Evolutionary conservation across 2,329 filamentous ascomycete genomes (phyloP), one percentile per base, ranked within the genome.

Genomic region (Trichoderma citrinoviride): DNA sequence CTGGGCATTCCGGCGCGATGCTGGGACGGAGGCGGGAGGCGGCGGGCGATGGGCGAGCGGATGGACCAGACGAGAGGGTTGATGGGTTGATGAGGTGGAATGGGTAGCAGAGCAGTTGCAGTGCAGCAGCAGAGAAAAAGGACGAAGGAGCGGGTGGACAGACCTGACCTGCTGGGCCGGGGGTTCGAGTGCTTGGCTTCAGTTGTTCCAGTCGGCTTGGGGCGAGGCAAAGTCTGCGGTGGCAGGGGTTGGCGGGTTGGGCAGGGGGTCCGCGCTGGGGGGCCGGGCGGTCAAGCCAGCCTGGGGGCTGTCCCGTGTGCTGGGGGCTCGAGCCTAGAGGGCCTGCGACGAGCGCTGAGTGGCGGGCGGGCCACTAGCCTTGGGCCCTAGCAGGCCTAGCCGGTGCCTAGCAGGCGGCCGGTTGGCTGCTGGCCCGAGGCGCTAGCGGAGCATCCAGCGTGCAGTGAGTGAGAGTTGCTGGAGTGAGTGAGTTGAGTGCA

Each of bases 201-300:
- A 37, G 33, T 37, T 37, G 33, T 14, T 37, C 33, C 33, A 37
- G 33, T 53, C 37, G 47, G 60, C 67, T 67, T 52, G 65, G 66
- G 67, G 67, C 64, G 44, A 61, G 54, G 67, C 65, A 67, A 69
- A 70, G 68, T 68, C 67, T 70, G 68, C 68, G 67, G 68, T 67
- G 62, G 65, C 61, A 61, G 56, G 65, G 65, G 64, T 40, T 61
- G 58, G 27, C 52, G 65, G 65, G 64, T 40, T 61, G 58, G 27
- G 40, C 46, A 49, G 46, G 61, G 49, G 61, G 61, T 8, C 49
- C 33, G 43, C 40, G 27, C 37, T 33, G 52, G 52, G 40, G 44
- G 49, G 40, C 49, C 55, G 64, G 64, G 64, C 60, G 64, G 64
- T 65, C 64, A 65, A 65, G 64, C 64, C 64, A 65, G 56, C 57